Base-by-base conservation (phyloP, 805 yeast genomes). In the Starmera dryadoides region DNA sequence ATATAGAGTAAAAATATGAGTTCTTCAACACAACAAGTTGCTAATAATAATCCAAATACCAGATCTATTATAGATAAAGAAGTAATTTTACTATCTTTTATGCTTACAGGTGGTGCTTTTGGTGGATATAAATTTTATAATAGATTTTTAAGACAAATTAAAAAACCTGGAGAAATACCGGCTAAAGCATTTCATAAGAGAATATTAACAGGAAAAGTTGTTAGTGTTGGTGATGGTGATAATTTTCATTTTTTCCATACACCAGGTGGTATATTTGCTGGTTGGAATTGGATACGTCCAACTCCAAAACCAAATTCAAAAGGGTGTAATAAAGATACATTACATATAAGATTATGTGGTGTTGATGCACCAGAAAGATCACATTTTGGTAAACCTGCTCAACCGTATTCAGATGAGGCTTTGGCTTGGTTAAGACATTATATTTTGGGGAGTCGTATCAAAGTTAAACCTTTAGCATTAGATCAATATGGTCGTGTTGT, bases 291-390 rank as follows among this genome's bases (percentile, higher is more conserved):
- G 95, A 55, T 86, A 19, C 64, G 98, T 26, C 48, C 58, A 11
- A 66, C 77, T 0, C 98, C 98, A 0, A 59, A 63, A 10, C 60
- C 71, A 6, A 72, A 73, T 50, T 58, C 40, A 50, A 72, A 62
- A 35, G 71, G 59, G 41, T 54, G 51, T 30, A 75, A 77, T 45
- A 75, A 75, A 43, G 68, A 80, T 46, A 93, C 98, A 0, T 64
- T 93, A 29, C 80, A 82, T 59, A 75, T 93, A 4, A 69, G 98
- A 35, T 63, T 93, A 17, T 84, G 93, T 60, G 98, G 97, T 0
- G 81, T 91, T 14, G 98, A 93, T 68, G 98, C 98, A 0, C 98
- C 98, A 1, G 98, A 93, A 55, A 67, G 94, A 33, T 75, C 95
- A 1, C 97, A 93, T 64, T 93, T 86, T 60, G 98, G 98, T 1